Base-by-base conservation (phyloP, 768 basidiomycete species). In the Rossbeevera mucosa region DNA sequence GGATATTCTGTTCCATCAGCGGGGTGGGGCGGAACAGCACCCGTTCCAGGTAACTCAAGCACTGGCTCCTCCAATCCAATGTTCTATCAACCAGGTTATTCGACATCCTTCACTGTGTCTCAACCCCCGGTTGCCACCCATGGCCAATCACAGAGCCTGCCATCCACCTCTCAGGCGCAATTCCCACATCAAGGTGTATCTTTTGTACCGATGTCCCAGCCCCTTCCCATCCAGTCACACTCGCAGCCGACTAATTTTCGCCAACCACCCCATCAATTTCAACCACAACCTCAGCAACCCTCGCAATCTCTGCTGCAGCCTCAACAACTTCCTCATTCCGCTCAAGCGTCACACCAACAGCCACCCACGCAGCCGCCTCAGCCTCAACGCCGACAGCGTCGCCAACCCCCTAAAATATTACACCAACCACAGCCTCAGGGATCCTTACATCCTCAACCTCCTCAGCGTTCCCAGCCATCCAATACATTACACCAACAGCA, bases 121-220 rank as follows among this genome's bases (percentile, higher is more conserved):
- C 59, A 38, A 28, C 43, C 28, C 26, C 36, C 36, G 3, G 36
- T 44, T 36, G 38, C 48, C 8, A 25, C 31, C 25, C 44, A 53
- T 33, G 54, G 29, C 16, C 54, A 48, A 25, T 20, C 46, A 9
- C 52, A 48, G 26, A 55, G 36, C 29, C 3, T 33, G 25, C 11
- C 48, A 25, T 13, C 49, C 20, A 22, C 51, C 6, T 42, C 52
- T 48, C 52, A 43, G 26, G 50, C 40, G 20, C 55, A 55, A 38
- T 45, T 14, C 0, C 54, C 58, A 13, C 47, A 16, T 4, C 56
- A 55, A 9, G 25, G 36, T 22, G 33, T 47, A 13, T 33, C 56
- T 41, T 9, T 33, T 7, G 20, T 22, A 4, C 21, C 42, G 1
- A 29, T 8, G 6, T 7, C 30, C 28, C 52, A 48, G 11, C 25